A percentile compares a stretch with the other conserved stretches of the same genome.
phyloP scores from a whole-genome alignment of 1,284 basidiomycete species.

The Marasmius oreades region DNA sequence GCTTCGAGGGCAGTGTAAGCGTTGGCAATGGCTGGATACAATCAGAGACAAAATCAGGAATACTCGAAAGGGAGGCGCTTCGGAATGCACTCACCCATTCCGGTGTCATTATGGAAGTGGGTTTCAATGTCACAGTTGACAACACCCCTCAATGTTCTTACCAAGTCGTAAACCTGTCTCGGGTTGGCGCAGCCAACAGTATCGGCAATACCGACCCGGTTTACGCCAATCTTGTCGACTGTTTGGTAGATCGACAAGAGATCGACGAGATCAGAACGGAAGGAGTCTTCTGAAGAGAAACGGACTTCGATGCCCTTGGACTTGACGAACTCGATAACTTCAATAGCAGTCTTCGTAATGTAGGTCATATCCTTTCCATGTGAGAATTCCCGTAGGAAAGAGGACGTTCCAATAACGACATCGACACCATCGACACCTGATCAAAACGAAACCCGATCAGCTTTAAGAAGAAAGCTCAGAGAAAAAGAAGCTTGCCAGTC shows the following conservation, averaged over 20 bases:
- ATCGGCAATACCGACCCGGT: constrained; percentile 98
- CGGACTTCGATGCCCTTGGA: constrained; percentile 99
- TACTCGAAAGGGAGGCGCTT: not conserved
- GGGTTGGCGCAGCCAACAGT: constrained; percentile 99
- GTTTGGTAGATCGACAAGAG: constrained; percentile 98
- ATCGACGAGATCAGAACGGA: constrained; percentile 99
- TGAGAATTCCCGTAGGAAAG: constrained; percentile 98
- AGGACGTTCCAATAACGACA: constrained; percentile 98
- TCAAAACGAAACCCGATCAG: constrained; percentile 9
- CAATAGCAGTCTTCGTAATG: constrained; percentile 98
- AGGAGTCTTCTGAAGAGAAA: constrained; percentile 99
- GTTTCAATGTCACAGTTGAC: constrained; percentile 97
- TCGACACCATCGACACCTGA: constrained; percentile 97
- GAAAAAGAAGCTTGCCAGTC: constrained; percentile 63
- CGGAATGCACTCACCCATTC: constrained; percentile 58
- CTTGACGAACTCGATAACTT: constrained; percentile 99
- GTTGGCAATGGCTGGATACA: constrained; percentile 85
- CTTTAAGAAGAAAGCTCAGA: constrained; percentile 3
- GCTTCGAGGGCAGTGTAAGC: constrained; percentile 98
- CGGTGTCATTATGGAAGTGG: constrained; percentile 99
- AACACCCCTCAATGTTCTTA: constrained; percentile 93
- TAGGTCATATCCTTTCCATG: constrained; percentile 99
- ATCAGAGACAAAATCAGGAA: constrained; percentile 10
- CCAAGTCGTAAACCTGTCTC: constrained; percentile 97
- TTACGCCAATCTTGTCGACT: constrained; percentile 99